Base-by-base conservation (phyloP, 2,329 filamentous ascomycete species). In the Paraconiothyrium brasiliense region DNA sequence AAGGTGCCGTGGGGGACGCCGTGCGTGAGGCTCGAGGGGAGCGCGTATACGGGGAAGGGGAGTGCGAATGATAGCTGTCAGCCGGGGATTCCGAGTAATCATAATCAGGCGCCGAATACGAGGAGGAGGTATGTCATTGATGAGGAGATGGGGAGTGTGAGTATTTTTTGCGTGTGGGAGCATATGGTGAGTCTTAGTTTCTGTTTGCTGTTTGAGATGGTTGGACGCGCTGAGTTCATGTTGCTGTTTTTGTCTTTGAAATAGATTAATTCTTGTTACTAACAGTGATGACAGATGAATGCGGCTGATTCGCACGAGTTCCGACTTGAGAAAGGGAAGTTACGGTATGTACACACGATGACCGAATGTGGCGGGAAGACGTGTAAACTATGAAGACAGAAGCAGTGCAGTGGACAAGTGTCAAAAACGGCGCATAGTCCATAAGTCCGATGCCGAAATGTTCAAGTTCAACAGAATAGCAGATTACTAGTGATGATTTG, bases 321-420 rank as follows among this genome's bases (percentile, higher is more conserved):
- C 48, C 58, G 67, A 27, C 57, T 71, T 3, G 68, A 70, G 58
- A 63, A 61, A 13, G 68, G 68, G 24, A 71, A 68, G 54, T 63
- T 76, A 60, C 65, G 72, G 37, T 76, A 68, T 67, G 70, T 76
- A 52, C 73, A 76, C 64, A 76, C 73, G 14, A 64, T 74, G 41
- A 65, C 62, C 27, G 66, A 63, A 3, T 74, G 71, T 67, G 71
- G 71, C 4, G 70, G 69, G 2, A 67, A 62, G 48, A 57, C 65
- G 4, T 75, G 72, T 51, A 72, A 32, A 43, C 30, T 63, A 34
- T 63, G 20, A 63, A 59, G n/a, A 13, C 6, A 30, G 27, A 30
- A 30, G 27, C 4, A 30, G 27, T 30, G 27, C 27, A 6, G 27
- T 30, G 27, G 27, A 30, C 27, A 30, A 30, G 27, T 30, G 27